A percentile compares a stretch with the other conserved stretches of the same genome.
Evolutionary conservation across 2,329 filamentous ascomycete species (phyloP).

Genomic region (Byssothecium circinans): DNA sequence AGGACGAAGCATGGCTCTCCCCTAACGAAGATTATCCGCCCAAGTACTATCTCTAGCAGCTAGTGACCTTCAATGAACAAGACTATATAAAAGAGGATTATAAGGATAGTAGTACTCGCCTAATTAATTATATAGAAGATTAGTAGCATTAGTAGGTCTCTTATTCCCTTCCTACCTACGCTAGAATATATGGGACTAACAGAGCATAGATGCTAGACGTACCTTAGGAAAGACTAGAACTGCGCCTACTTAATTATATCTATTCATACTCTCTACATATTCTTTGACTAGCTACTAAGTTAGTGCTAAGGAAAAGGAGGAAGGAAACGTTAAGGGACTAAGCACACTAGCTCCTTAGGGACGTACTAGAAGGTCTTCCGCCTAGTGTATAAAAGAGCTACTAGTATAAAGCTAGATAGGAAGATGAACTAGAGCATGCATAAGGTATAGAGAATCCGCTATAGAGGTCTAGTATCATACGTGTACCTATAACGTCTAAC

Average conservation of each 20-base stretch:
- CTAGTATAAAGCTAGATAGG: conserved; percentile 13
- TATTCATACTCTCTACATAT: conserved; percentile 12
- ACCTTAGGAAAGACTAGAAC: conserved; percentile 10
- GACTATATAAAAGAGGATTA: conserved; percentile 23
- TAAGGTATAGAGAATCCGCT: conserved; percentile 8
- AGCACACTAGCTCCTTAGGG: conserved; percentile 14
- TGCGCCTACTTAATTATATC: conserved; percentile 10
- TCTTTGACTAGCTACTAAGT: conserved; percentile 20
- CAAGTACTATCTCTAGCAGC: conserved; percentile 19
- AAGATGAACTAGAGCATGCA: conserved; percentile 16
- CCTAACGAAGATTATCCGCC: conserved; percentile 9
- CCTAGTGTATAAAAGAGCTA: conserved; percentile 19
- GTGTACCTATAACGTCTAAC: conserved; percentile 10
- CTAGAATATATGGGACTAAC: conserved; percentile 12
- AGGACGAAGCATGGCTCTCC: conserved; percentile 8
- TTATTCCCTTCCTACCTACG: conserved; percentile 2
- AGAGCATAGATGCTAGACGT: conserved; percentile 16
- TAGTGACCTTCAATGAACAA: conserved; percentile 15
- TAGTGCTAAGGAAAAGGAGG: conserved; percentile 9
- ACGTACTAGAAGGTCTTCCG: conserved; percentile 21
- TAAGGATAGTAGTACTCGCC: conserved; percentile 18
- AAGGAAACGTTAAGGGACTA: conserved; percentile 16
- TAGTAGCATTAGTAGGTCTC: conserved; percentile 21
- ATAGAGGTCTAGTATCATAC: neutral
- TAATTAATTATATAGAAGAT: conserved; percentile 21